A percentile compares a stretch with the other conserved stretches of the same genome.
These are phyloP conservation scores for Annulohypoxylon stygium DNA, from an alignment of 495 filamentous ascomycete species.

Conservation along the genomic window DNA sequence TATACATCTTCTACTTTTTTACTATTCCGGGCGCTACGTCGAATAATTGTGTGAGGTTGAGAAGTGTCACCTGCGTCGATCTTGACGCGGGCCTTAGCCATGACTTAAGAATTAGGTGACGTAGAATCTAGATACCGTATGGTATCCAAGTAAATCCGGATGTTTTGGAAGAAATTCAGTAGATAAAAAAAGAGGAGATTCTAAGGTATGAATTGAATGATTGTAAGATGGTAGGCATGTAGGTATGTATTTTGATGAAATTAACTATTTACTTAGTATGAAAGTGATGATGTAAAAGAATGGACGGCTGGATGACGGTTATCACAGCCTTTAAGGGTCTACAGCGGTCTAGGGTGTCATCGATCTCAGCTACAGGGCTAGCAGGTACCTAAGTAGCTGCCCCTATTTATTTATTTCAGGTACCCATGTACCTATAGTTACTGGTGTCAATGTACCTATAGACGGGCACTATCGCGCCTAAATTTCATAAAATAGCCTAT, in stretches of 20 bases:
- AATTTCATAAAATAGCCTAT: too few relatives aligned
- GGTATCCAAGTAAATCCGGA: background rate
- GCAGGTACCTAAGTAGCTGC: background rate
- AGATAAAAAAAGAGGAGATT: background rate
- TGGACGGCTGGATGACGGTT: background rate
- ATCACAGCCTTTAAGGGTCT: background rate
- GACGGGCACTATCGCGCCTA: too few relatives aligned
- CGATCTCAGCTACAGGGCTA: conserved; percentile 4
- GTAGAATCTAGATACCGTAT: background rate
- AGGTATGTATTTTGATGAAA: background rate
- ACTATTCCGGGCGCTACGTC: conserved; percentile 41
- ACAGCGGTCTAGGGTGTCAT: background rate
- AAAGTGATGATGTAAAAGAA: conserved; percentile 32
- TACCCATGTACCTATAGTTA: too few relatives aligned
- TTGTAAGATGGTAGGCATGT: background rate
- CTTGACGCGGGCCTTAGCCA: conserved; percentile 23
- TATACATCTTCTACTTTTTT: conserved; percentile 16
- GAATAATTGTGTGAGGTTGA: conserved; percentile 14
- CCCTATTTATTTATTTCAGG: too few relatives aligned
- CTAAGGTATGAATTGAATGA: background rate
- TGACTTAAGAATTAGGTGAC: background rate
- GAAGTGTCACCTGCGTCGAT: conserved; percentile 9
- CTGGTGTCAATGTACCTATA: too few relatives aligned
- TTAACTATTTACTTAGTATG: too few relatives aligned
- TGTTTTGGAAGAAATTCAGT: background rate